These are phyloP conservation scores for Rhizopogon vulgaris DNA, from an alignment of 768 basidiomycete species.

Conservation along the genomic window DNA sequence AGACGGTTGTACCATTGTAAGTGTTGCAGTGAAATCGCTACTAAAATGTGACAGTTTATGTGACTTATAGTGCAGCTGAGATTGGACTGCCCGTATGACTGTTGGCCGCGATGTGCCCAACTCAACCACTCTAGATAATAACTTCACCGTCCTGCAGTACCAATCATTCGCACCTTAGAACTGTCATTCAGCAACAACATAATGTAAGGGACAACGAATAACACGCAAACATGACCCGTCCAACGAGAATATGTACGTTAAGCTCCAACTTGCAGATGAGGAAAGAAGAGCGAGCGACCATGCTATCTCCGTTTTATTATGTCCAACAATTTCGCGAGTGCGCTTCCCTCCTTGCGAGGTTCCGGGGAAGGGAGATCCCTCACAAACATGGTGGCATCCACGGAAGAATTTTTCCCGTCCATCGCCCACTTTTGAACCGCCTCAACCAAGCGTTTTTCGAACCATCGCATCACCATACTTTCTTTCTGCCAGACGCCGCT, in stretches of 20 bases:
- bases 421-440: slow-evolving; percentile 35
- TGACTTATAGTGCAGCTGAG: too few relatives aligned
- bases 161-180: too few relatives aligned
- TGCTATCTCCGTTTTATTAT: neutral
- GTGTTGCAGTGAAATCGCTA: too few relatives aligned
- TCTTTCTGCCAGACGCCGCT: slow-evolving; percentile 66
- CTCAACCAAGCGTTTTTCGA: slow-evolving; percentile 48
- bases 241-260: neutral
- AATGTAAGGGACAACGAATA: neutral
- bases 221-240: neutral
- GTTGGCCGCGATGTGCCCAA: too few relatives aligned
- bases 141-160: too few relatives aligned
- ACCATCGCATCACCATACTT: slow-evolving; percentile 52
- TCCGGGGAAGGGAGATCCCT: neutral
- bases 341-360: neutral
- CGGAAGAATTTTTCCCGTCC: neutral
- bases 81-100: too few relatives aligned
- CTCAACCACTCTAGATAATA: too few relatives aligned
- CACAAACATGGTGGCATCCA: neutral
- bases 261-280: neutral
- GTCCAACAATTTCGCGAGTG: neutral
- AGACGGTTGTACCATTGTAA: too few relatives aligned
- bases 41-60: too few relatives aligned
- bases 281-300: neutral
- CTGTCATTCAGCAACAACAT: too few relatives aligned